Conservation (phyloP, 179 eudicot genomes). For the Spergularia azorica region DNA sequence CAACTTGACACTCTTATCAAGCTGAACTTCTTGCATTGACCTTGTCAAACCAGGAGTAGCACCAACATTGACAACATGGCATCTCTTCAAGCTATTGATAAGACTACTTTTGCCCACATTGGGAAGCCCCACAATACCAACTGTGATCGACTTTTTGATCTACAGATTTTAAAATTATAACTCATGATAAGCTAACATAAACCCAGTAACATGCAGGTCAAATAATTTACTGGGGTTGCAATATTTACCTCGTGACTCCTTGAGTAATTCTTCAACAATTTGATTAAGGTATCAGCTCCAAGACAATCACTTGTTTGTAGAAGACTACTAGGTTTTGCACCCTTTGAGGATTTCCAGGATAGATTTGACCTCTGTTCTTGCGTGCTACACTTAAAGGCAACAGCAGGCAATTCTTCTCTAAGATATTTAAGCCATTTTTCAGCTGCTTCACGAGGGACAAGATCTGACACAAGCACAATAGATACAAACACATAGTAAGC, state of each 20-base stretch:
- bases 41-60: conserved; percentile 97
- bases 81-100: conserved; percentile 94
- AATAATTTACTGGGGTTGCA: neutral
- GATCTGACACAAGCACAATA: conserved; percentile 52
- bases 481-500: conserved; percentile 11
- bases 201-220: neutral
- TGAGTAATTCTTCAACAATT: conserved; percentile 87
- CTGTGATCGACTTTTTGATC: conserved; percentile 92
- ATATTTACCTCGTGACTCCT: conserved; percentile 85
- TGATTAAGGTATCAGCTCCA: conserved; percentile 91
- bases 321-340: conserved; percentile 54
- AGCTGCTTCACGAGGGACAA: conserved; percentile 88
- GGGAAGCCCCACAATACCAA: conserved; percentile 91
- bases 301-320: conserved; percentile 93
- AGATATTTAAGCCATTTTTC: conserved; percentile 99
- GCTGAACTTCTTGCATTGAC: conserved; percentile 94
- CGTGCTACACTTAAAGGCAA: conserved; percentile 97
- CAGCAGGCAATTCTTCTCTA: conserved; percentile 87
- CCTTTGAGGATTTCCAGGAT: conserved; percentile 82
- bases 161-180: conserved; percentile 30
- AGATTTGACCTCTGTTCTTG: conserved; percentile 85
- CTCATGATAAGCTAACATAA: neutral
- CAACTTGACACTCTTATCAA: conserved; percentile 87
- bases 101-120: conserved; percentile 99
- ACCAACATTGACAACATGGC: conserved; percentile 86